Evolutionary conservation across 148 eudicot species (phyloP).

Genomic region (Pouteria glomerata): DNA sequence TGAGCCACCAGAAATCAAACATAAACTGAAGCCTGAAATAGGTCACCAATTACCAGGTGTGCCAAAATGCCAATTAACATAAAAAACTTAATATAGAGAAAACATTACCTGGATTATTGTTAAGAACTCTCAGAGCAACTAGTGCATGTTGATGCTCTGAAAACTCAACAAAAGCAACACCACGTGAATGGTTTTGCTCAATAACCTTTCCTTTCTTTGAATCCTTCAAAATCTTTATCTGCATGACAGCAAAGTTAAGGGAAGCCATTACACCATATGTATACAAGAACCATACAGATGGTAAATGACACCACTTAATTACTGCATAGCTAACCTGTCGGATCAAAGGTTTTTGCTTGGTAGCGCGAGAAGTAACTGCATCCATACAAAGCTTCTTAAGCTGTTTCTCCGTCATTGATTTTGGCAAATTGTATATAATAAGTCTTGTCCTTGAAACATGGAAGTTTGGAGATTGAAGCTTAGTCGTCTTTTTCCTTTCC

Average conservation of each 20-base stretch:
- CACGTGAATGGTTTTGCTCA: constrained; percentile 69
- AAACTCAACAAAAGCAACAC: constrained; percentile 92
- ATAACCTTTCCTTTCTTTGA: constrained; percentile 50
- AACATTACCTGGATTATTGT: constrained; percentile 86
- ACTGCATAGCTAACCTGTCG: constrained; percentile 56
- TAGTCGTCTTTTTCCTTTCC: constrained; percentile 63
- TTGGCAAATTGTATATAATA: constrained; percentile 82
- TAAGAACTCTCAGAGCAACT: constrained; percentile 87
- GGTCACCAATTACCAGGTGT: not conserved
- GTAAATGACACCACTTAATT: constrained; percentile 8
- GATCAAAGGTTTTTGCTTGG: constrained; percentile 78
- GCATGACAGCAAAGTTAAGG: constrained; percentile 21
- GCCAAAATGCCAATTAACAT: not conserved
- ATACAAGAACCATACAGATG: constrained; percentile 6
- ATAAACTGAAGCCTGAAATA: not conserved
- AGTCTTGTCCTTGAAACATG: constrained; percentile 89
- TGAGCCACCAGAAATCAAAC: not conserved
- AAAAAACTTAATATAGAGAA: not conserved
- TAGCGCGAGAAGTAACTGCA: constrained; percentile 85
- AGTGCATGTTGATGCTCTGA: constrained; percentile 97
- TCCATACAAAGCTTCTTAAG: constrained; percentile 61
- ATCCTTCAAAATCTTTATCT: constrained; percentile 79
- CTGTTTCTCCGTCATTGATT: constrained; percentile 62
- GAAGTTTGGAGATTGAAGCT: constrained; percentile 86
- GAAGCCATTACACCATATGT: not conserved